phyloP scores from a whole-genome alignment of 768 basidiomycete species.

The Collybiopsis confluens region DNA sequence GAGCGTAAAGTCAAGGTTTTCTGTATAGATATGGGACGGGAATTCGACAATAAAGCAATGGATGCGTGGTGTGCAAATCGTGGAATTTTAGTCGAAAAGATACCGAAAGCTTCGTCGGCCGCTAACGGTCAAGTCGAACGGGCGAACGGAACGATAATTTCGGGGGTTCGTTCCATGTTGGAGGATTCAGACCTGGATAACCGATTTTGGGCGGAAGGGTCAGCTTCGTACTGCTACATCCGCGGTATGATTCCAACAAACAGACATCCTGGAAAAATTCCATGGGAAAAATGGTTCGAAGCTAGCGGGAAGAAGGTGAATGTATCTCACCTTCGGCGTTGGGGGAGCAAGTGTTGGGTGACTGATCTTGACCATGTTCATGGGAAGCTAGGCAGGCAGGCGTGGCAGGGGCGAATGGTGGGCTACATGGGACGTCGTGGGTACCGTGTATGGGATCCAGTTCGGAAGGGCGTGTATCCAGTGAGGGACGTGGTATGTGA shows the following conservation, averaged over 20 bases:
- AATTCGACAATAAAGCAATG: background rate
- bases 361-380: constrained; percentile 10
- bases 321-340: constrained; percentile 12
- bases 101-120: background rate
- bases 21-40: background rate
- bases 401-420: constrained; percentile 14
- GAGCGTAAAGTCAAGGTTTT: background rate
- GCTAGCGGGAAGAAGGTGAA: background rate
- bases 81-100: background rate
- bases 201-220: background rate
- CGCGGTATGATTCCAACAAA: background rate
- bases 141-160: background rate
- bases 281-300: background rate
- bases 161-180: background rate
- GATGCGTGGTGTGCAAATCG: background rate
- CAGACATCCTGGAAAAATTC: background rate
- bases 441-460: constrained; percentile 6
- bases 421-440: constrained; percentile 13
- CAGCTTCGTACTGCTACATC: background rate
- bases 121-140: background rate
- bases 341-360: constrained; percentile 13
- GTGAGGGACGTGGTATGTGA: constrained; percentile 12
- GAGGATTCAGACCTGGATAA: background rate
- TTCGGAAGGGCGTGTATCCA: constrained; percentile 1
- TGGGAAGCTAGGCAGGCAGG: constrained; percentile 12